Evolutionary conservation across 257 asterid species (phyloP), one percentile per base, ranked within the genome.

Genomic region (Salvia rosmarinus): DNA sequence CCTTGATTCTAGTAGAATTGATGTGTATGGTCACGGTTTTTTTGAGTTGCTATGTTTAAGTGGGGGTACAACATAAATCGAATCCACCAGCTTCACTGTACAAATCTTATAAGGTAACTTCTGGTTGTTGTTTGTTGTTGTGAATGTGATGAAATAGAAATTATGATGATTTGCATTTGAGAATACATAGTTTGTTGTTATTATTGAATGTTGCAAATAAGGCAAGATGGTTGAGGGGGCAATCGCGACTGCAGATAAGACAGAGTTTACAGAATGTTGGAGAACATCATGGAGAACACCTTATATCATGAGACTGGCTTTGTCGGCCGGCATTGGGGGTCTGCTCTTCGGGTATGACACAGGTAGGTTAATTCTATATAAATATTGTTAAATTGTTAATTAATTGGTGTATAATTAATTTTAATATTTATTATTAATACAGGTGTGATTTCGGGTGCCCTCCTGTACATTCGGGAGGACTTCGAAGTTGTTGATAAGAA

Each of bases 381-480:
- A n/a, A n/a, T n/a, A n/a, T n/a, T n/a, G n/a, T n/a, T n/a, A n/a
- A n/a, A n/a, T n/a, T n/a, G n/a, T n/a, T n/a, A n/a, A n/a, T n/a
- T n/a, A n/a, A n/a, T n/a, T n/a, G n/a, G n/a, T n/a, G n/a, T n/a
- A n/a, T n/a, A n/a, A n/a, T n/a, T n/a, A n/a, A n/a, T n/a, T n/a
- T n/a, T n/a, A n/a, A n/a, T n/a, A n/a, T n/a, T n/a, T n/a, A n/a
- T n/a, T n/a, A 4, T 25, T 21, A 37, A 1, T 32, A 9, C 49
- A 82, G 84, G 87, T 70, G 84, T 82, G 11, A 79, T 82, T 35
- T 79, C 84, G 14, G 86, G 86, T 44, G 84, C 87, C 42, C 80
- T 82, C 20, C 74, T 82, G 50, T 79, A 73, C 76, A 82, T 82
- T 1, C 57, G 81, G 20, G 84, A 79, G 57, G 82, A 82, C 47